These are phyloP conservation scores for Lepidium didymum DNA, from an alignment of 345 rosid genomes.

Conservation along the genomic window DNA sequence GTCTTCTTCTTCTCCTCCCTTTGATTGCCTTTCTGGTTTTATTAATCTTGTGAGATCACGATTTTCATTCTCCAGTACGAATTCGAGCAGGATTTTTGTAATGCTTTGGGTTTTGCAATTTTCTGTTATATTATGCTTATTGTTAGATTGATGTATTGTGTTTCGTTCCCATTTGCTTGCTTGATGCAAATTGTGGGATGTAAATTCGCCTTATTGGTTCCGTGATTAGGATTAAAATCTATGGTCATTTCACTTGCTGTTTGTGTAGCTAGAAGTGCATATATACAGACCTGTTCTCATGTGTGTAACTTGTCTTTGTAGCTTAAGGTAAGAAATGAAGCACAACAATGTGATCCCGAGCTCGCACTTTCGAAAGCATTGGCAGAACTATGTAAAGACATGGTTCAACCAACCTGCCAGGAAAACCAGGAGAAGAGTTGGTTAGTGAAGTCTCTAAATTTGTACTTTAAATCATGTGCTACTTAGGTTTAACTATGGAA, in stretches of 20 bases:
- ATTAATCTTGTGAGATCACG: no score
- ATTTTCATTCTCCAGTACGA: no score
- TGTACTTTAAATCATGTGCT: background rate
- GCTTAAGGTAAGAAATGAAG: conserved; percentile 33
- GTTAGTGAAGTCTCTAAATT: conserved; percentile 12
- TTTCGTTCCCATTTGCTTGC: background rate
- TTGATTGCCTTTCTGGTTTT: no score
- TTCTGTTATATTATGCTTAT: background rate
- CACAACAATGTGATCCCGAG: conserved; percentile 72
- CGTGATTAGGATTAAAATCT: background rate
- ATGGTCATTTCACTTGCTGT: background rate
- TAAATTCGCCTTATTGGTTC: background rate
- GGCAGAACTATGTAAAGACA: conserved; percentile 81
- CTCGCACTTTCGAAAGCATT: conserved; percentile 74
- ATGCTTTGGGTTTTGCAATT: background rate
- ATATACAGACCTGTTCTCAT: background rate
- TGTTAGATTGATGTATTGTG: background rate
- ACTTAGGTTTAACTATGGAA: background rate
- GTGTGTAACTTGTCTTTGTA: background rate
- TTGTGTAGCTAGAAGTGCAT: background rate
- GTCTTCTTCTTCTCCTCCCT: no score
- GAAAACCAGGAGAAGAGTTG: conserved; percentile 57
- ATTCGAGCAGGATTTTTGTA: no score
- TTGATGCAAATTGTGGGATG: background rate
- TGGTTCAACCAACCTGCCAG: conserved; percentile 93